phyloP scores from a whole-genome alignment of 2,329 filamentous ascomycete species.

The Aspergillus sp. region DNA sequence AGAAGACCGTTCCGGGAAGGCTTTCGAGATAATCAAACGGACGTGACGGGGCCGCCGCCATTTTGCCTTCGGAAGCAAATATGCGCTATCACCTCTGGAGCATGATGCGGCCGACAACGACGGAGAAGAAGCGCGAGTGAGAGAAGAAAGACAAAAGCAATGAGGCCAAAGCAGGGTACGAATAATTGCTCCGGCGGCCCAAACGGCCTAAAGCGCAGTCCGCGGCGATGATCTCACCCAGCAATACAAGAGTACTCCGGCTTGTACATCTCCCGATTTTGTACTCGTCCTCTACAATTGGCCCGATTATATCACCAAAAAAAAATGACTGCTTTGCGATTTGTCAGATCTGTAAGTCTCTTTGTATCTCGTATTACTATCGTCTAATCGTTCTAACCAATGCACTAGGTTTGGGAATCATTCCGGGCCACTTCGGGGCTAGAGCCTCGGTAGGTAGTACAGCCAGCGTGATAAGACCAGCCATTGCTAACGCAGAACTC shows the following conservation, averaged over 20 bases:
- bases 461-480: neutral
- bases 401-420: constrained; percentile 71
- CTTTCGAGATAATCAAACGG: constrained; percentile 90
- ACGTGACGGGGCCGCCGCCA: constrained; percentile 58
- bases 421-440: constrained; percentile 84
- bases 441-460: constrained; percentile 70
- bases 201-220: constrained; percentile 31
- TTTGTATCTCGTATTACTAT: neutral
- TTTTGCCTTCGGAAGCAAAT: constrained; percentile 35
- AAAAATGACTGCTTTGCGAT: constrained; percentile 56
- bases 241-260: constrained; percentile 9
- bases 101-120: constrained; percentile 21
- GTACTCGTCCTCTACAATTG: neutral
- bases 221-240: constrained; percentile 23
- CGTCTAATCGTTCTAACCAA: constrained; percentile 18
- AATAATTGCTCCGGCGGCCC: constrained; percentile 26
- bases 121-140: constrained; percentile 6
- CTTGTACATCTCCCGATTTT: neutral
- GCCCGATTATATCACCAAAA: constrained; percentile 7
- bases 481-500: constrained; percentile 6
- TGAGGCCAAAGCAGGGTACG: neutral
- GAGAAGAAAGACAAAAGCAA: neutral
- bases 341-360: constrained; percentile 62
- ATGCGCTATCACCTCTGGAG: constrained; percentile 25
- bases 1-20: constrained; percentile 84